Evolutionary conservation across 2,329 filamentous ascomycete species (phyloP), one percentile per base, ranked within the genome.

Genomic region (Chaetomium globosum): DNA sequence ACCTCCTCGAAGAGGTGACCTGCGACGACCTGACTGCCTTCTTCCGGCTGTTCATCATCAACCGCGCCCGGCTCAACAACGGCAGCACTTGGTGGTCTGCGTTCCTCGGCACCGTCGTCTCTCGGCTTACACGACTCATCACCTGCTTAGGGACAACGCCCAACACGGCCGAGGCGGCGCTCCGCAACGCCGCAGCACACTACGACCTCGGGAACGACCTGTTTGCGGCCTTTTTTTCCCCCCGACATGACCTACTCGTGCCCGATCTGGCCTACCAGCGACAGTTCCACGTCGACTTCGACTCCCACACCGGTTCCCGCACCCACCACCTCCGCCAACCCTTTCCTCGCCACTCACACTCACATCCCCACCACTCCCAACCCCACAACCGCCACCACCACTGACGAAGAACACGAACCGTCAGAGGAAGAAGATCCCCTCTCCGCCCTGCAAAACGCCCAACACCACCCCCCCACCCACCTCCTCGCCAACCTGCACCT

Each of bases 221-320:
- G 87, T 91, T 92, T 71, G 86, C 87, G 6, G 87, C 88, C 0
- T 91, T 91, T 69, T 79, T 91, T 31, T 90, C 87, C 0, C 81
- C 84, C n/a, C n/a, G 89, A 91, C 72, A 91, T 92, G 89, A 91
- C 88, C 4, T 91, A 91, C 71, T 90, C 87, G 0, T 90, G 88
- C 73, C 85, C 89, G 2, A 86, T 90, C 58, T 90, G 88, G 88
- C 26, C 52, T 2, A 43, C 36, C 36, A 19, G 36, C 13, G n/a
- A n/a, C n/a, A n/a, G n/a, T n/a, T 12, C 36, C 10, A 10, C 5
- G 6, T 10, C 33, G 10, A 36, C 33, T 36, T 12, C 33, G 5
- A 36, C 33, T 36, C 10, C 33, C 7, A 36, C 33, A 8, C 10
- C 33, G 5, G 10, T 9, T 13, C 10, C 51, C 16, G 5, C 23